phyloP scores from a whole-genome alignment of 345 rosid genomes.

The Aethionema arabicum region DNA sequence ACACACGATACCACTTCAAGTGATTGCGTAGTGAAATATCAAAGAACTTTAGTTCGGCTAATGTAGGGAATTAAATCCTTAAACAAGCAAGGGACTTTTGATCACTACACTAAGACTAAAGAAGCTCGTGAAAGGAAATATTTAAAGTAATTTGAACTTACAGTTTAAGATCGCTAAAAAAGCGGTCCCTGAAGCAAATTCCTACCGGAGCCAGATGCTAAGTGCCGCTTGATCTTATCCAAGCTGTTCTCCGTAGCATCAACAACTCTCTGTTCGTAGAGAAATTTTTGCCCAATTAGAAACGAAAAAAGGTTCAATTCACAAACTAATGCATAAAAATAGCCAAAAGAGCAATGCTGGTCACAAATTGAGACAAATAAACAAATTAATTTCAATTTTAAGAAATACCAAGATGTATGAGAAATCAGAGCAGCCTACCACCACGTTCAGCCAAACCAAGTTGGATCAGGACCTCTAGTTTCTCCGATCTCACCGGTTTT shows the following conservation, averaged over 20 bases:
- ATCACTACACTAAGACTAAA: slow-evolving; percentile 9
- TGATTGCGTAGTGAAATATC: not conserved
- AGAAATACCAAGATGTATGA: too few species aligned
- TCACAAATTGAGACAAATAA: too few species aligned
- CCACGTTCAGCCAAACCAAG: too few species aligned
- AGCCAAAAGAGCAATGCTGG: slow-evolving; percentile 9
- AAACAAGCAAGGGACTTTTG: slow-evolving; percentile 14
- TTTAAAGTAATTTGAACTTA: slow-evolving; percentile 27
- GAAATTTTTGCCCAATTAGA: not conserved
- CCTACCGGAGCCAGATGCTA: slow-evolving; percentile 91
- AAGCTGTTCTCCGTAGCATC: slow-evolving; percentile 75
- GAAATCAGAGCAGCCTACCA: too few species aligned
- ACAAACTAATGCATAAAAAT: not conserved
- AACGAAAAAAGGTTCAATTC: slow-evolving; percentile 5
- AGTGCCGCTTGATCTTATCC: slow-evolving; percentile 95
- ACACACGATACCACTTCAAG: too few species aligned
- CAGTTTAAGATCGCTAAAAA: slow-evolving; percentile 98
- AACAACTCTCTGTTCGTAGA: slow-evolving; percentile 46
- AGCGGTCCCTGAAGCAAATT: slow-evolving; percentile 94
- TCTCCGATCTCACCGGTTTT: too few species aligned
- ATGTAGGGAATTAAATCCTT: not conserved
- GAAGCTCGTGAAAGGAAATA: not conserved
- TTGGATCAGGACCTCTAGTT: too few species aligned
- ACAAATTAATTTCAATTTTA: too few species aligned
- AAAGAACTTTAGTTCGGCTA: not conserved